Conservation (phyloP, 768 basidiomycete genomes). For the Dioszegia aurantiaca region DNA sequence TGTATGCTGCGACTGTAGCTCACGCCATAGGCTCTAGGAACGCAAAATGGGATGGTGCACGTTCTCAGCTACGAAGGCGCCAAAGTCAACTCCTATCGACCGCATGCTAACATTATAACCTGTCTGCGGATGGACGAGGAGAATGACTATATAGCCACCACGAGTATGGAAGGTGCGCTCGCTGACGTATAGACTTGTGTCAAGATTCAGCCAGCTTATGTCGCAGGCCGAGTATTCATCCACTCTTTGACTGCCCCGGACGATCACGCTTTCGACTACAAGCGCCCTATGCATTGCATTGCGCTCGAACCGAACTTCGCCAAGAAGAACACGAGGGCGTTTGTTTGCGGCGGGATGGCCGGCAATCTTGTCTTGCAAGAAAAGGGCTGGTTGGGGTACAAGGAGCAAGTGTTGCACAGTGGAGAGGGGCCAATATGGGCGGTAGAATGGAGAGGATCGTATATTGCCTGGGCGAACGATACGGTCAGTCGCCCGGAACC, state of each 20-base stretch:
- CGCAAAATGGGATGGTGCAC: slow-evolving; percentile 88
- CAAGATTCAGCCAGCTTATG: slow-evolving; percentile 13
- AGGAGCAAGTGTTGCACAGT: slow-evolving; percentile 73
- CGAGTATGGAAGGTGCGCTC: slow-evolving; percentile 82
- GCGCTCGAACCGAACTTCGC: slow-evolving; percentile 88
- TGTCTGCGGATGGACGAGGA: slow-evolving; percentile 81
- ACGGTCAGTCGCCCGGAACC: slow-evolving; percentile 62
- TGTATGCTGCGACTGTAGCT: neutral
- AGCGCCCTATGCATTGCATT: slow-evolving; percentile 84
- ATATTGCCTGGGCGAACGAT: slow-evolving; percentile 97
- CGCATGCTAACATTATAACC: slow-evolving; percentile 79
- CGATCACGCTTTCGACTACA: slow-evolving; percentile 81
- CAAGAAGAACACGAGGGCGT: slow-evolving; percentile 69
- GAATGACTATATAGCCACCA: slow-evolving; percentile 84
- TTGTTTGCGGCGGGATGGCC: slow-evolving; percentile 88
- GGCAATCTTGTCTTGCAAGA: slow-evolving; percentile 82
- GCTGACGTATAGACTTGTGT: neutral
- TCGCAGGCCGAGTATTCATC: slow-evolving; percentile 82
- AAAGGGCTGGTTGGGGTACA: slow-evolving; percentile 95
- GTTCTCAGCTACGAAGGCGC: slow-evolving; percentile 74
- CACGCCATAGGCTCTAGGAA: slow-evolving; percentile 71
- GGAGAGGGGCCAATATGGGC: slow-evolving; percentile 96
- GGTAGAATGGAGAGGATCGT: slow-evolving; percentile 74
- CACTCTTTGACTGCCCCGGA: slow-evolving; percentile 76
- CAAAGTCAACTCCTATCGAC: slow-evolving; percentile 82